Conservation (phyloP, 805 yeast species). For the Zygoascus bituminiphila region DNA sequence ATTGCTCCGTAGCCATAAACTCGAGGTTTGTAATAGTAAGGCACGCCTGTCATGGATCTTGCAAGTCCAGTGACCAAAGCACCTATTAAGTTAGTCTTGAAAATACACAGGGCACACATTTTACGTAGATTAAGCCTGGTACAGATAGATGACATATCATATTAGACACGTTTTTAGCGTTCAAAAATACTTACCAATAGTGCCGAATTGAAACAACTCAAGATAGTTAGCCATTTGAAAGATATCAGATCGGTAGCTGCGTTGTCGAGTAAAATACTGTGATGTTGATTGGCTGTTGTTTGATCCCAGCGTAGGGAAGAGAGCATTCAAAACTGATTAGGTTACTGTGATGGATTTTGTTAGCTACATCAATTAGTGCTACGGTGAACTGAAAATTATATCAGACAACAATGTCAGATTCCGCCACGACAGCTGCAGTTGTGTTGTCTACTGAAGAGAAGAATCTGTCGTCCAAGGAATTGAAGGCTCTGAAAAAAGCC, state of each 20-base stretch:
- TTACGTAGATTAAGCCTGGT: too few relatives aligned
- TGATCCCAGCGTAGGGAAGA: background rate
- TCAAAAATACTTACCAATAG: background rate
- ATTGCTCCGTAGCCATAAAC: constrained; percentile 2
- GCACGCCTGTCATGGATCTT: constrained; percentile 1
- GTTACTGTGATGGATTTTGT: too few relatives aligned
- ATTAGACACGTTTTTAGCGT: background rate
- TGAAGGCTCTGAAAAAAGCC: constrained; percentile 77
- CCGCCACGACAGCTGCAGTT: background rate
- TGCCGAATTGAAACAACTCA: background rate
- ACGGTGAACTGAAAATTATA: background rate
- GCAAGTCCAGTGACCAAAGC: constrained; percentile 1
- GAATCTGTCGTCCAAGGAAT: constrained; percentile 59
- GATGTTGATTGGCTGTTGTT: background rate
- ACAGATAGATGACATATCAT: background rate
- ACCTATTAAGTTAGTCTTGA: too few relatives aligned
- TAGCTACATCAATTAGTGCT: too few relatives aligned
- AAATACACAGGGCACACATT: too few relatives aligned
- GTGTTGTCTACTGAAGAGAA: constrained; percentile 11
- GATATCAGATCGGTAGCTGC: too few relatives aligned
- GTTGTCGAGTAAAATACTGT: too few relatives aligned
- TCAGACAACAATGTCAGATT: too few relatives aligned
- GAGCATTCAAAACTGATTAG: too few relatives aligned
- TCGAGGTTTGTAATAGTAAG: constrained; percentile 1
- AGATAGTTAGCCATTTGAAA: background rate